Conservation (phyloP, 805 yeast species). For the Lachancea sp. region DNA sequence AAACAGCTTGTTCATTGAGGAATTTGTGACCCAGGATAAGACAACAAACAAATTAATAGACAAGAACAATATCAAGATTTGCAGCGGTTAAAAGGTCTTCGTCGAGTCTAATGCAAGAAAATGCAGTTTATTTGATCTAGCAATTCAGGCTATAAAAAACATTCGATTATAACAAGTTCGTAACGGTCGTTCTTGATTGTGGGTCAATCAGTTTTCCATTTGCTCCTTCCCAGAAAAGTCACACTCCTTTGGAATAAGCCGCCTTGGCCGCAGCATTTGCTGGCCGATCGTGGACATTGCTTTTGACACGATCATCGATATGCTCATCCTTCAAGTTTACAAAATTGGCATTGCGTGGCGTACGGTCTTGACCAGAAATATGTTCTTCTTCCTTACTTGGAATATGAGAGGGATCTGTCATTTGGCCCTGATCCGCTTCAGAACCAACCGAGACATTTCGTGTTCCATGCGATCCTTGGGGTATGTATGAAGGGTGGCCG, state of each 20-base stretch:
- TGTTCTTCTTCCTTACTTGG: conserved; percentile 1
- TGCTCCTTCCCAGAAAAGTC: too few relatives aligned
- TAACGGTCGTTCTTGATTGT: too few relatives aligned
- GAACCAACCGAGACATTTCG: conserved; percentile 9
- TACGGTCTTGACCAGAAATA: conserved; percentile 1
- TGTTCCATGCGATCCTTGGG: conserved; percentile 4
- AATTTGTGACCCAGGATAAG: too few relatives aligned
- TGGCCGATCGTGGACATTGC: conserved; percentile 1
- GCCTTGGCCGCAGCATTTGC: conserved; percentile 7
- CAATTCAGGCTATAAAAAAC: too few relatives aligned
- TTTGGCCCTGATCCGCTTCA: conserved; percentile 2
- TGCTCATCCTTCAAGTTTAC: conserved; percentile 3
- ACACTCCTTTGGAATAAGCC: background rate
- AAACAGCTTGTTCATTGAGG: too few relatives aligned
- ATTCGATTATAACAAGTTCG: too few relatives aligned
- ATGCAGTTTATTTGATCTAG: too few relatives aligned
- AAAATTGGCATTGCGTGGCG: conserved; percentile 3
- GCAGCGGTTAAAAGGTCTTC: too few relatives aligned
- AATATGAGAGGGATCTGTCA: conserved; percentile 4
- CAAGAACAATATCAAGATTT: too few relatives aligned
- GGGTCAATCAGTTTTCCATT: too few relatives aligned
- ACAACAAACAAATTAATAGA: too few relatives aligned
- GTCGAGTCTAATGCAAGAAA: too few relatives aligned
- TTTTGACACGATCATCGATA: conserved; percentile 4
- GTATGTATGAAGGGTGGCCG: background rate